phyloP scores from a whole-genome alignment of 306 rosid genomes.

The Ziziphus jujuba region DNA sequence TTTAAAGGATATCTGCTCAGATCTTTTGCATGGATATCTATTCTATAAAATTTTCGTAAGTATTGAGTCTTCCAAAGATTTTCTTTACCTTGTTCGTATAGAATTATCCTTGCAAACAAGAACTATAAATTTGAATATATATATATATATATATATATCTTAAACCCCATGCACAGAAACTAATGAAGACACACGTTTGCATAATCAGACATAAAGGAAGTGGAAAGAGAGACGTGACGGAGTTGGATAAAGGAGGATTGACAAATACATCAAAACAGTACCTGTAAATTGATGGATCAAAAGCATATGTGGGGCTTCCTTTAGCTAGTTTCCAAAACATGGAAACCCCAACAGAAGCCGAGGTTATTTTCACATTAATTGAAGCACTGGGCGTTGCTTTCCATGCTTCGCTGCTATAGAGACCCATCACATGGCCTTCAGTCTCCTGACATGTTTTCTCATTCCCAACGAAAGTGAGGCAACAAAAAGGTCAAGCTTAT shows the following conservation, averaged over 20 bases:
- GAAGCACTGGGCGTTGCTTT: slow-evolving; percentile 24
- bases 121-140: no score
- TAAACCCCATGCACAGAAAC: no score
- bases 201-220: no score
- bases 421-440: slow-evolving; percentile 49
- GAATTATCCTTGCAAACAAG: no score
- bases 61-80: no score
- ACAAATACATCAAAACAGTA: background rate
- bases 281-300: background rate
- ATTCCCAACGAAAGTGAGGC: slow-evolving; percentile 22
- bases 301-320: slow-evolving; percentile 4
- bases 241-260: background rate
- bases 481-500: slow-evolving; percentile 15
- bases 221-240: background rate
- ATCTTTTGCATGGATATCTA: no score
- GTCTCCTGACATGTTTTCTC: no score
- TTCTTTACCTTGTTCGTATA: no score
- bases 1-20: no score
- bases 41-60: no score
- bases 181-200: no score
- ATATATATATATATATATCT: no score
- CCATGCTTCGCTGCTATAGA: slow-evolving; percentile 22
- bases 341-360: slow-evolving; percentile 6
- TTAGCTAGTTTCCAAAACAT: slow-evolving; percentile 10
- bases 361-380: slow-evolving; percentile 30